Evolutionary conservation across 2,329 filamentous ascomycete species (phyloP), one percentile per base, ranked within the genome.

Genomic region (Colletotrichum orchidophilum): DNA sequence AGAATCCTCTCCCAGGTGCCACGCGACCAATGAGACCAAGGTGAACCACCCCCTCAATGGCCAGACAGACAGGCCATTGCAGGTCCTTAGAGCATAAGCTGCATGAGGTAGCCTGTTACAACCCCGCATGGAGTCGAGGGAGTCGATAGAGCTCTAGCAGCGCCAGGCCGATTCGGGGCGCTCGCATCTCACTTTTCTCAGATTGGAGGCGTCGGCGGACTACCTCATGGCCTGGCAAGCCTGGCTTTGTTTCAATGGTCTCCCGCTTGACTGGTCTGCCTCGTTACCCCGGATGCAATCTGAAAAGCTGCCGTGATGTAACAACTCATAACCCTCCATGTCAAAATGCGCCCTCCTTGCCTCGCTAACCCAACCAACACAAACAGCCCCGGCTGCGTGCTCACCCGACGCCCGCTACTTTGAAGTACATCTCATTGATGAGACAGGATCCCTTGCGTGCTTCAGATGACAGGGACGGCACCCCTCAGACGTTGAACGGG

Each of bases 41-140:
- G 33, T 26, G 49, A 33, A 54, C 42, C 46, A 61, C 53, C 35
- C 18, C 24, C n/a, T 39, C 53, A 21, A 21, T 29, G 50, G 62
- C 55, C 54, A 66, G n/a, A 50, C 42, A 21, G 39, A 61, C 54
- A 54, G 61, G 54, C 35, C 54, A 15, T 21, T 54, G 59, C 59
- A 64, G 61, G 46, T 35, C 55, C 8, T 21, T 54, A 60, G 49
- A 58, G 53, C 60, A 31, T 64, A 64, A 68, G 66, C 66, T 64
- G 66, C 52, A 49, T 49, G 3, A 39, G 27, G 31, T 11, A 21
- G 13, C n/a, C 21, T 26, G 21, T 13, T 18, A 13, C 39, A 42
- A 64, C 59, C 66, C 66, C 66, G 66, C 66, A 68, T 46, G 21
- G 8, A 11, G 5, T 46, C 39, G 60, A 21, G 24, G 24, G 29